Evolutionary conservation across 164 flowering plant species (phyloP).

Genomic region (Stephania cephalantha): DNA sequence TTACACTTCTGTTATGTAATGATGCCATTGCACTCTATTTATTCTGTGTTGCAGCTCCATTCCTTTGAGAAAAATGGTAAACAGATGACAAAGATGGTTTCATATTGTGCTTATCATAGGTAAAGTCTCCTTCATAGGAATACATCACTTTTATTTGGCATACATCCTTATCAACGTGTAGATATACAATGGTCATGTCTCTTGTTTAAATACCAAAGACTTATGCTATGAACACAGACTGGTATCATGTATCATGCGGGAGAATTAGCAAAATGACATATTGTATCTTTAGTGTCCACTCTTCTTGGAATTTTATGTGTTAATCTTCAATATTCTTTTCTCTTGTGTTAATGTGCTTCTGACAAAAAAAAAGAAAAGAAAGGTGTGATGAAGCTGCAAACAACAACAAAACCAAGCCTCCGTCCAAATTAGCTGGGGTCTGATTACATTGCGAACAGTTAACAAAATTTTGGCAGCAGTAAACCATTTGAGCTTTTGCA

Average conservation of each 20-base stretch:
- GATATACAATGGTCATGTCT: neutral
- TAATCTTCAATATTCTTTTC: neutral
- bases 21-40: neutral
- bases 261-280: neutral
- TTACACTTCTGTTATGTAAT: neutral
- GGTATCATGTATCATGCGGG: neutral
- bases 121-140: constrained; percentile 11
- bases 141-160: neutral
- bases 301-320: neutral
- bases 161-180: neutral
- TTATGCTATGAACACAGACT: neutral
- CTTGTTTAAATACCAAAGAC: neutral
- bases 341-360: neutral
- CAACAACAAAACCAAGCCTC: too few species aligned
- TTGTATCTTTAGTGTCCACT: neutral
- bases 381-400: too few species aligned
- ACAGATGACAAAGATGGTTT: constrained; percentile 78
- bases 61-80: constrained; percentile 70
- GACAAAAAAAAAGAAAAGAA: neutral
- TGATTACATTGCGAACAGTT: neutral
- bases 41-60: constrained; percentile 54
- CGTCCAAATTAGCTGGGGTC: neutral
- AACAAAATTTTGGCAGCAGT: neutral
- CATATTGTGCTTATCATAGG: constrained; percentile 91
- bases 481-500: neutral